These are phyloP conservation scores for Penicillium manginii DNA, from an alignment of 495 filamentous ascomycete genomes.

Conservation along the genomic window DNA sequence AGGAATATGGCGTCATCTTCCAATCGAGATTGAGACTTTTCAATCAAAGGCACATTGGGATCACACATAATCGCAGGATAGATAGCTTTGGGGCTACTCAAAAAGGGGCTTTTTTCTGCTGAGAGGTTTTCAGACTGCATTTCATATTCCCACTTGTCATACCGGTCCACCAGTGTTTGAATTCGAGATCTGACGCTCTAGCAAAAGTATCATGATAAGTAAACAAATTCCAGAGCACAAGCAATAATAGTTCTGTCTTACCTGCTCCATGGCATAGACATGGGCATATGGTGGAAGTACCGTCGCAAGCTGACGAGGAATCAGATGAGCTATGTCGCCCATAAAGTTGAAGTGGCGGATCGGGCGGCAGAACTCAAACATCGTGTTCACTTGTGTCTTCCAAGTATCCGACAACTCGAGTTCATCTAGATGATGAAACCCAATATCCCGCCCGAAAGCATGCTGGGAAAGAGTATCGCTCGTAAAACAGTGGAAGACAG, in stretches of 20 bases:
- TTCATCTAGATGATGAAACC: conserved; percentile 19
- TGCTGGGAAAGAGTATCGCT: conserved; percentile 48
- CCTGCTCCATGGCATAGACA: conserved; percentile 17
- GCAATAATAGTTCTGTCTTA: not conserved
- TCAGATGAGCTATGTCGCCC: not conserved
- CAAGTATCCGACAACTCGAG: conserved; percentile 7
- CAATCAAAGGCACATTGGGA: conserved; percentile 15
- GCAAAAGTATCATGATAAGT: not conserved
- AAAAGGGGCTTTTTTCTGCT: not conserved
- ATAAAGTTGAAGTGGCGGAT: conserved; percentile 15
- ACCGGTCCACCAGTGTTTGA: not conserved
- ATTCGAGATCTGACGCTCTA: not conserved
- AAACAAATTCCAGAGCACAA: not conserved
- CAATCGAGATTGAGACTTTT: conserved; percentile 37
- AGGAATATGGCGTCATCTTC: conserved; percentile 43
- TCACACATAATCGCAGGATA: conserved; percentile 21
- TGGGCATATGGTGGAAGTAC: conserved; percentile 4
- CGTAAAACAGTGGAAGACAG: conserved; percentile 45
- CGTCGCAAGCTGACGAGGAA: not conserved
- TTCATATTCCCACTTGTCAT: not conserved
- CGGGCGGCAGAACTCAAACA: conserved; percentile 12
- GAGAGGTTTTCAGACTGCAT: not conserved
- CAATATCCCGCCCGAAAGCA: conserved; percentile 28
- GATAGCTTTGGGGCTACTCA: conserved; percentile 3
- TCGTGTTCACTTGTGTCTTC: conserved; percentile 16